Base-by-base conservation (phyloP, 1,284 basidiomycete genomes). In the Tetrapyrgos nigripes region DNA sequence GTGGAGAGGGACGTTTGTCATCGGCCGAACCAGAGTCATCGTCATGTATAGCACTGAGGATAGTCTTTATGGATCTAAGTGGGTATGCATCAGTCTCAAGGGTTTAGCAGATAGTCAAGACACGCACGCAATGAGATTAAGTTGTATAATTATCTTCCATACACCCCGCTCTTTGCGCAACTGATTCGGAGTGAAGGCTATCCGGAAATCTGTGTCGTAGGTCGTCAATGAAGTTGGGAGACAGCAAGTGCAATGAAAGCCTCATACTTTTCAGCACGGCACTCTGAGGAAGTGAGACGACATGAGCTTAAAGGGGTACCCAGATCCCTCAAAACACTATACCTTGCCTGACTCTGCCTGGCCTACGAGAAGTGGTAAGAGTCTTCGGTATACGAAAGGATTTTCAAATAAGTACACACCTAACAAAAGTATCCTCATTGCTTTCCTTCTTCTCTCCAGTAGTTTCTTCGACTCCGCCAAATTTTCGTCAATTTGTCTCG, bases 291-390 rank as follows among this genome's bases (percentile, higher is more conserved):
- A 57, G 26, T 48, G 23, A 44, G 19, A 33, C n/a, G 28, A 44
- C 23, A 29, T 23, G 57, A 24, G 11, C n/a, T 17, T 4, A 37
- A n/a, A n/a, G n/a, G 23, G 29, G 17, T 40, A 24, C 17, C 29
- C 23, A 21, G 11, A 26, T 28, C 2, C 19, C 3, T 13, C 4
- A 35, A 3, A 21, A 31, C 21, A 31, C 3, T 19, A 35, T 35
- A 78, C 79, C 76, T 89, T 89, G 55, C 87, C 87, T 1, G 86
- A 87, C 74, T 88, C 85, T 4, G 85, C 83, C 70, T 89, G 87
- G 29, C 86, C 86, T 88, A 64, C 5, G 48, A 43, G 11, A 3
- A 28, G 24, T 27, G 17, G 3, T 35, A 35, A 40, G n/a, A 33
- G 21, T 52, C 5, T 50, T 37, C 52, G 48, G 26, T 10, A 31